These are phyloP conservation scores for Aspergillus fischeri DNA, from an alignment of 2,329 filamentous ascomycete genomes.

Conservation along the genomic window DNA sequence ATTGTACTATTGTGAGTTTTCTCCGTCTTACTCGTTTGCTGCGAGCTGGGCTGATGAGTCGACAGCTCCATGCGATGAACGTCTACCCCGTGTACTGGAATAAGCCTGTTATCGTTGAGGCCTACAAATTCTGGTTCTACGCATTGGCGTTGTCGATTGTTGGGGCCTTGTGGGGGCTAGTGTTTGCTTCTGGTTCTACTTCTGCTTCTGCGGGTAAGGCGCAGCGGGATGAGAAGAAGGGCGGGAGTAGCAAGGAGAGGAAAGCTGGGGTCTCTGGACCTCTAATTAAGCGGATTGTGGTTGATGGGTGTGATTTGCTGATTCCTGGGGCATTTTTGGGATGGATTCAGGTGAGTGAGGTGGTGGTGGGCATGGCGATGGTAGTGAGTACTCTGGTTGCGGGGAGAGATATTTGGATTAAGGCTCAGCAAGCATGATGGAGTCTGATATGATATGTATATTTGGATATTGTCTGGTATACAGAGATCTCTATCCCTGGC, in stretches of 20 bases:
- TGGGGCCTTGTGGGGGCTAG: slow-evolving; percentile 21
- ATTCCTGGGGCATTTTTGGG: slow-evolving; percentile 59
- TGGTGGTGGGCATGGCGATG: slow-evolving; percentile 56
- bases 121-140: slow-evolving; percentile 67
- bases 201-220: slow-evolving; percentile 10
- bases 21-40: background rate
- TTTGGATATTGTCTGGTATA: background rate
- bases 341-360: slow-evolving; percentile 53
- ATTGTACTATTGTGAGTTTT: slow-evolving; percentile 56
- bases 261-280: slow-evolving; percentile 16
- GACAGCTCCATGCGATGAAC: slow-evolving; percentile 49
- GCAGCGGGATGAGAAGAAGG: slow-evolving; percentile 5
- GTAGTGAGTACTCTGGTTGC: slow-evolving; percentile 60
- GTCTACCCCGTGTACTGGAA: slow-evolving; percentile 43
- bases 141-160: slow-evolving; percentile 52
- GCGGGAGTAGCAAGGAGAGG: slow-evolving; percentile 17
- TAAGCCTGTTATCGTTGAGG: slow-evolving; percentile 52
- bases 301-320: slow-evolving; percentile 59
- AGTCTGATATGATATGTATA: background rate
- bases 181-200: slow-evolving; percentile 15
- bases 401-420: slow-evolving; percentile 56
- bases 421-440: slow-evolving; percentile 5
- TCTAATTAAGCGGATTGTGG: slow-evolving; percentile 48
- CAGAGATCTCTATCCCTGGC: background rate
- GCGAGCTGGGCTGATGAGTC: slow-evolving; percentile 20